Percentiles rank a stretch among this genome's conserved stretches.
Conservation (phyloP, 306 rosid genomes). For the Canavalia gladiata region DNA sequence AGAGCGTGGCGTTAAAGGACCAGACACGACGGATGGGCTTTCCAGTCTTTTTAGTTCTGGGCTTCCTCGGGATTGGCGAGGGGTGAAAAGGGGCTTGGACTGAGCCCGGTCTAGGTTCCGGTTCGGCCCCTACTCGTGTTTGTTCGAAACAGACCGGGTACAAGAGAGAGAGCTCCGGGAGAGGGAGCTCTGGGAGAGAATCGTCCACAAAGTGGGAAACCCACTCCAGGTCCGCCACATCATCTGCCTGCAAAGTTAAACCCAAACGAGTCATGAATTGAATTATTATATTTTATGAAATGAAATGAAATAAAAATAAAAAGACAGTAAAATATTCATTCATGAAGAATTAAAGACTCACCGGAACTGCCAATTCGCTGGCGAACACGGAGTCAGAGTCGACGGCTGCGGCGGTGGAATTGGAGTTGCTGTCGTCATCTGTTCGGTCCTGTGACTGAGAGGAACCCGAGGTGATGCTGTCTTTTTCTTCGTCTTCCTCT, state of each 20-base stretch:
- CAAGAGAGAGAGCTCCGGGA: slow-evolving; percentile 57
- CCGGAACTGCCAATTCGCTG: slow-evolving; percentile 76
- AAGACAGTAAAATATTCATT: neutral
- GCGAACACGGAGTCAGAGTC: slow-evolving; percentile 68
- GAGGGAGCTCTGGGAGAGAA: slow-evolving; percentile 59
- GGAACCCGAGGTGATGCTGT: slow-evolving; percentile 51
- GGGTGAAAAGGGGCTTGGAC: slow-evolving; percentile 32
- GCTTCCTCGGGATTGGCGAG: slow-evolving; percentile 54
- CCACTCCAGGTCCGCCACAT: slow-evolving; percentile 87
- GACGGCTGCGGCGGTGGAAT: slow-evolving; percentile 48
- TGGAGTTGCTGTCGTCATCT: slow-evolving; percentile 59
- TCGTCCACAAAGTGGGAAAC: slow-evolving; percentile 94
- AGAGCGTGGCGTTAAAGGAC: slow-evolving; percentile 40
- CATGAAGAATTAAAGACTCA: slow-evolving; percentile 11
- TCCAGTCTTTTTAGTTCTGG: slow-evolving; percentile 62
- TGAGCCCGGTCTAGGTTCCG: slow-evolving; percentile 48
- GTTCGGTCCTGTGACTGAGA: slow-evolving; percentile 47
- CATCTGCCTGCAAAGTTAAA: slow-evolving; percentile 64
- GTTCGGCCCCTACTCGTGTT: slow-evolving; percentile 48
- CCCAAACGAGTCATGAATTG: neutral
- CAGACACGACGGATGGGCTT: slow-evolving; percentile 51
- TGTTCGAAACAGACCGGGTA: slow-evolving; percentile 46
- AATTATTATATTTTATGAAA: neutral
- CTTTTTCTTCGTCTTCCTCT: slow-evolving; percentile 56
- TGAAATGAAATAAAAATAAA: neutral